phyloP scores from a whole-genome alignment of 345 rosid species.

The Kernera saxatilis region DNA sequence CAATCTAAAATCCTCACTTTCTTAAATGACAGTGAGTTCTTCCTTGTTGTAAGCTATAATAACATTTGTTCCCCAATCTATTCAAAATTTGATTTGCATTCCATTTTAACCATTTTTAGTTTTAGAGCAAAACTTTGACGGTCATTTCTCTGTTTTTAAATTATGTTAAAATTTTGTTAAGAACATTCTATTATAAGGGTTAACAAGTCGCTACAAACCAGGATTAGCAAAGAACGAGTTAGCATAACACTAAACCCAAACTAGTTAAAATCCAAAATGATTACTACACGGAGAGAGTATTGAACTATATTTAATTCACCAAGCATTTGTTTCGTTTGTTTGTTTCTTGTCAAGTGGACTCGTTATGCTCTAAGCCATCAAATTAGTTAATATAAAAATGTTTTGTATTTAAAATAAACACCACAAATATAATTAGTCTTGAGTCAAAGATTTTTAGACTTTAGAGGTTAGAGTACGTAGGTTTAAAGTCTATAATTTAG shows the following conservation, averaged over 20 bases:
- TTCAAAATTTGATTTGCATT: not conserved
- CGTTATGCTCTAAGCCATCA: too few species aligned
- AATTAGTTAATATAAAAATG: too few species aligned
- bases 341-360: too few species aligned
- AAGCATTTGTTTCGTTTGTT: too few species aligned
- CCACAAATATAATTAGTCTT: too few species aligned
- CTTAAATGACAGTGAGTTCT: not conserved
- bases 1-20: not conserved
- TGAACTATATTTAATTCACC: too few species aligned
- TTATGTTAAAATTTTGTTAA: too few species aligned
- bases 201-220: not conserved
- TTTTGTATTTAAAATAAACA: too few species aligned
- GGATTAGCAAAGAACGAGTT: not conserved
- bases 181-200: too few species aligned
- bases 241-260: not conserved
- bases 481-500: not conserved
- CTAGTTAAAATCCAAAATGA: not conserved
- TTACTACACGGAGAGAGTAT: too few species aligned
- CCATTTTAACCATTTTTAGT: not conserved
- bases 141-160: not conserved
- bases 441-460: too few species aligned
- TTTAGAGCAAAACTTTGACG: not conserved
- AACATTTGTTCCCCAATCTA: not conserved
- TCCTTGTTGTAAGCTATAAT: slow-evolving; percentile 11
- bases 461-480: too few species aligned